Percentiles rank a stretch among this genome's conserved stretches.
Conservation (phyloP, 257 asterid species). For the Jasminum sambac region DNA sequence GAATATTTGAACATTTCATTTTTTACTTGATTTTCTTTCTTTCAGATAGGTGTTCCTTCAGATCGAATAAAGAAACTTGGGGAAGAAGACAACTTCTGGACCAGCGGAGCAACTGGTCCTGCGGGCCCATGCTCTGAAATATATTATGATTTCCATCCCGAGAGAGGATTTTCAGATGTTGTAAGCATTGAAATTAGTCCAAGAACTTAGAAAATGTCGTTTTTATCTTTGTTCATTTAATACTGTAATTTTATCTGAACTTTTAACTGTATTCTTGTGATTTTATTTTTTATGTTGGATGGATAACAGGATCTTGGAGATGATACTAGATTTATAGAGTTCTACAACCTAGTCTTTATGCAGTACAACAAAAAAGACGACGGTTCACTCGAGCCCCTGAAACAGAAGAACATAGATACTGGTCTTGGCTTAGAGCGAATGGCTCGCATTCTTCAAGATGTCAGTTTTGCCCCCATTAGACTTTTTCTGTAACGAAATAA, state of each 20-base stretch:
- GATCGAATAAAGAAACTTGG: conserved; percentile 78
- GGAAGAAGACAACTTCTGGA: conserved; percentile 95
- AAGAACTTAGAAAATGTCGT: conserved; percentile 11
- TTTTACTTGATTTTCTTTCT: conserved; percentile 23
- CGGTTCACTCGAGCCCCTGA: conserved; percentile 94
- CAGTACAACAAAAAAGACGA: conserved; percentile 86
- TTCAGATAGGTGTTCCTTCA: conserved; percentile 78
- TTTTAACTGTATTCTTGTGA: conserved; percentile 8
- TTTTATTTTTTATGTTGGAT: conserved; percentile 16
- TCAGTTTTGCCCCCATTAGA: conserved; percentile 12
- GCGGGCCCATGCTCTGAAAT: conserved; percentile 97
- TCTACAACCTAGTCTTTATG: conserved; percentile 96
- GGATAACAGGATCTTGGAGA: conserved; percentile 85
- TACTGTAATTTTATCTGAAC: conserved; percentile 4
- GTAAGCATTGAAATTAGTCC: conserved; percentile 44
- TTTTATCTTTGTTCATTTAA: conserved; percentile 11
- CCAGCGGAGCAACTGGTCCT: conserved; percentile 93
- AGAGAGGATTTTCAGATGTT: conserved; percentile 63
- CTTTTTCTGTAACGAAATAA: neutral
- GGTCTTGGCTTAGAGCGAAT: conserved; percentile 97
- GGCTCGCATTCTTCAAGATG: conserved; percentile 95
- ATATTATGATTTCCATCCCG: conserved; percentile 92
- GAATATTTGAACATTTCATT: neutral
- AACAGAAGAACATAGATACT: conserved; percentile 92
- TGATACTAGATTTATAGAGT: conserved; percentile 93